Base-by-base conservation (phyloP, 2,329 filamentous ascomycete species). In the Huntiella savannae region DNA sequence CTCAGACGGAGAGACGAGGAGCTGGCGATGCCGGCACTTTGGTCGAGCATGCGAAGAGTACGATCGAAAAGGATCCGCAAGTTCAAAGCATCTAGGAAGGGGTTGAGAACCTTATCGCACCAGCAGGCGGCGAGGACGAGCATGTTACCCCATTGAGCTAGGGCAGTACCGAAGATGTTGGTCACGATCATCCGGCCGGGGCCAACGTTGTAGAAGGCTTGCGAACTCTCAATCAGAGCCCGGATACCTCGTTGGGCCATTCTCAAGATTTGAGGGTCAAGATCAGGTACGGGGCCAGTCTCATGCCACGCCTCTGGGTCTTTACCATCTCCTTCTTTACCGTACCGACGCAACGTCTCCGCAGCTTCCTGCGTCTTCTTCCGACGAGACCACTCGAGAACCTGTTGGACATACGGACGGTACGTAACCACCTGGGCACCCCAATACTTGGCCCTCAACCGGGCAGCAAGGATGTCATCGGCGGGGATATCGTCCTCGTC, bases 81-180 rank as follows among this genome's bases (percentile, higher is more conserved):
- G 2, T 65, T 61, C 0, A 68, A 59, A 41, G 64, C 61, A 3
- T 74, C 60, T 15, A 93, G 69, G 28, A 75, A 71, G 4, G 64
- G 58, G 4, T 63, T 62, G 1, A 92, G 69, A 19, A 69, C 62
- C 4, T 67, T 70, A 40, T 88, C 82, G 51, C 70, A 73, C 60
- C 77, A 87, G 3, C 80, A 82, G 1, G 88, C 86, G 19, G 83
- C 77, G 2, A 98, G 73, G n/a, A 92, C 84, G 42, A 96, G 68
- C 56, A 95, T 75, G 58, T 96, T 96, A 49, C 91, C 88, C 67
- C 92, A 98, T 84, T 98, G 91, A 44, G 88, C 87, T 68, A 95
- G 88, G 51, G 86, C 82, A 13, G 88, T 96, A 45, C 88, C 87
- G 62, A 94, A 93, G 17, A 94, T 79, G 55, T 95, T 96, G n/a